These are phyloP conservation scores for Colletotrichum lupini DNA, from an alignment of 2,329 filamentous ascomycete genomes.

Conservation along the genomic window DNA sequence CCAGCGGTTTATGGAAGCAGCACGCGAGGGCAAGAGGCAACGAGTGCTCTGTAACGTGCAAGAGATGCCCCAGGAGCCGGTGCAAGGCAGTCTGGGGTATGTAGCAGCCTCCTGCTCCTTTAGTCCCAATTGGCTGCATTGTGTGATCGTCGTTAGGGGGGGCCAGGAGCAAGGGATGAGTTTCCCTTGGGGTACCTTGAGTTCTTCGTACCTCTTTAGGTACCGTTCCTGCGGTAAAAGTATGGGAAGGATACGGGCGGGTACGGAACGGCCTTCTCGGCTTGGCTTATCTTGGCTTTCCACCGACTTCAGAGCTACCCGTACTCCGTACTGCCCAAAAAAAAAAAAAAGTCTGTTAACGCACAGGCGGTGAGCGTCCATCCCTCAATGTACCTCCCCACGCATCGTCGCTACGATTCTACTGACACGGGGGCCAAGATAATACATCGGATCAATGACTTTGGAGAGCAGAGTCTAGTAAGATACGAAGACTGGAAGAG, in stretches of 20 bases:
- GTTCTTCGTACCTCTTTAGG: not conserved
- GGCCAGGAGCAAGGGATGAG: not conserved
- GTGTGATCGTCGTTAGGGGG: slow-evolving; percentile 30
- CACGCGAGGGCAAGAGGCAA: not conserved
- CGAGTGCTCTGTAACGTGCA: not conserved
- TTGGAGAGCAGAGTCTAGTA: too few species aligned
- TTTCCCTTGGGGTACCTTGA: not conserved
- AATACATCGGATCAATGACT: too few species aligned
- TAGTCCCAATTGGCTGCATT: slow-evolving; percentile 14
- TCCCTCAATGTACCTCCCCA: not conserved
- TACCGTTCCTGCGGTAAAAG: not conserved
- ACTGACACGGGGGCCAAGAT: too few species aligned
- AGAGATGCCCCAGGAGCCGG: slow-evolving; percentile 6
- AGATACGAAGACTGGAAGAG: not conserved
- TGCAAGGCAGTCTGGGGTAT: slow-evolving; percentile 21
- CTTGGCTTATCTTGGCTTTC: slow-evolving; percentile 1
- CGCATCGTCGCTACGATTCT: not conserved
- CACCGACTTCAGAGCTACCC: not conserved
- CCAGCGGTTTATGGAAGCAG: not conserved
- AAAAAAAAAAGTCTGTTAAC: not conserved
- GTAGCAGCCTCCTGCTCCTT: slow-evolving; percentile 30
- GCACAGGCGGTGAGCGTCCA: not conserved
- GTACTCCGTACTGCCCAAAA: not conserved
- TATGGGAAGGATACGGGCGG: not conserved
- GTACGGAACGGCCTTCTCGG: not conserved